Conservation (phyloP, 345 rosid genomes). For the Angophora floribunda region DNA sequence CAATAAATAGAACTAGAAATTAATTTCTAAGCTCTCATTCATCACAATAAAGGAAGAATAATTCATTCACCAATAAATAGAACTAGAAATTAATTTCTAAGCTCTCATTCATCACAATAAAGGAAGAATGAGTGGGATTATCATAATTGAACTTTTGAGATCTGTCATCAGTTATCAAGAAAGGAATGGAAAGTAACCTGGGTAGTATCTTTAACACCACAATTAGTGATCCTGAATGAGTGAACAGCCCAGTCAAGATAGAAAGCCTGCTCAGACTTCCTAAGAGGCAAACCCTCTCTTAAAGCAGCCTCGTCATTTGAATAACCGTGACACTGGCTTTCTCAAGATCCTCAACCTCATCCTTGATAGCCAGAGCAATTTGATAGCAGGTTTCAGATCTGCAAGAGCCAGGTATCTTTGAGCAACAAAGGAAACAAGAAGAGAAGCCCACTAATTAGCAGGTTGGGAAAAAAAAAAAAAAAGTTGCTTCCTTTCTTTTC, state of each 20-base stretch:
- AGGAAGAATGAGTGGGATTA: not conserved
- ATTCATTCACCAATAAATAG: not conserved
- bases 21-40: not conserved
- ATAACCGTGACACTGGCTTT: conserved; percentile 76
- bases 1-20: not conserved
- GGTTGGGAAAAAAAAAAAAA: not conserved
- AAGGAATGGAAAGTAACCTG: conserved; percentile 37
- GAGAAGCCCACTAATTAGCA: not conserved
- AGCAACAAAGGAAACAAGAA: not conserved
- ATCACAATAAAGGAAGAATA: not conserved
- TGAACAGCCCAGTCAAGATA: conserved; percentile 99
- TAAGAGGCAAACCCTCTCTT: conserved; percentile 94
- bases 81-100: not conserved
- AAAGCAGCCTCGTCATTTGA: conserved; percentile 94
- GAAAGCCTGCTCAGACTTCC: conserved; percentile 96
- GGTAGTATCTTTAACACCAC: conserved; percentile 79
- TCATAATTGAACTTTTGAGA: not conserved
- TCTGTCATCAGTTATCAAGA: not conserved
- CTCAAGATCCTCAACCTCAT: conserved; percentile 97
- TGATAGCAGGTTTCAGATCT: conserved; percentile 93
- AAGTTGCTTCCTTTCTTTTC: not conserved
- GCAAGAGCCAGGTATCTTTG: not conserved
- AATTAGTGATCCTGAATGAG: conserved; percentile 94
- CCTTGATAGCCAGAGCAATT: conserved; percentile 95
- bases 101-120: not conserved